Base-by-base conservation (phyloP, 306 rosid species). In the Prunus dulcis region DNA sequence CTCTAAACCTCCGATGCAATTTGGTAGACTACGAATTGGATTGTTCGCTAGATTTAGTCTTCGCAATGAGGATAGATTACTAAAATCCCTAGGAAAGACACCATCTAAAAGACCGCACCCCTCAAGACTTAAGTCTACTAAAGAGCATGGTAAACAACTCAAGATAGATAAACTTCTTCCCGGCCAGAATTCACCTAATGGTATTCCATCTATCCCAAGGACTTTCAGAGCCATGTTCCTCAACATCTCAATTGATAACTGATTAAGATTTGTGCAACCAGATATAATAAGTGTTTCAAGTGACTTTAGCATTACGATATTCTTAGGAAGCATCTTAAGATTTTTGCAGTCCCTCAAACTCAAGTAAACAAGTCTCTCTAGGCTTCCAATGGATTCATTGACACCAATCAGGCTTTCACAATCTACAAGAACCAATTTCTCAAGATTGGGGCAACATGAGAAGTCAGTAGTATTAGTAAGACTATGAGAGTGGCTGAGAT, bases 381-480 rank as follows among this genome's bases (percentile, higher is more conserved):
- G 55, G 18, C 9, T 41, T 30, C 63, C 64, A 30, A 77, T 69
- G 53, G 81, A 77, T 15, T 61, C 75, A 23, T 60, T 70, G 32
- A 69, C 34, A 6, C 12, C 17, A 28, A 72, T 10, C 38, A 78
- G 25, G 41, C 25, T 34, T 61, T 3, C 15, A 15, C 81, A 78
- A n/a, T 47, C 17, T 27, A 14, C 23, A 43, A 78, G 76, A 18
- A 58, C 30, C 43, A 78, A 10, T 53, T 47, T 34, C 28, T 78
- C 76, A 4, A 77, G 70, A 50, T 32, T 60, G 10, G 76, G 71
- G 25, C 60, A 67, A 1, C 4, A 9, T 3, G 76, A 67, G 62
- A 78, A 78, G 19, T 69, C 67, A 30, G 62, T 7, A 5, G 9
- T 30, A 0, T 30, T 23, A 12, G 3, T 49, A 1, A 78, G 76